Base-by-base conservation (phyloP, 2,329 filamentous ascomycete genomes). In the Magnaporthales sp. region DNA sequence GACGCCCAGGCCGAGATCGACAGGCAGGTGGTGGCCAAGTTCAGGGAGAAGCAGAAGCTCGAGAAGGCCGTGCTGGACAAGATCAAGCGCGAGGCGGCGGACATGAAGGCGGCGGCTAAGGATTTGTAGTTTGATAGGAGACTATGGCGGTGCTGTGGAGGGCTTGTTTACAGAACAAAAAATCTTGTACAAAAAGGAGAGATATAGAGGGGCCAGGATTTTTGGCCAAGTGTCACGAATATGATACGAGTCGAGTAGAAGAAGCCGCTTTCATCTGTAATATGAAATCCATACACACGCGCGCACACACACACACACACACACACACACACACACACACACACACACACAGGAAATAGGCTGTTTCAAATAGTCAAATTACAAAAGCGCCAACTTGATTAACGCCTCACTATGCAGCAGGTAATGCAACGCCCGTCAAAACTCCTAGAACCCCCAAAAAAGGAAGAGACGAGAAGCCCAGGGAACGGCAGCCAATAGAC, bases 1-100 rank as follows among this genome's bases (percentile, higher is more conserved):
- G 75, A 78, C 68, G 80, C 79, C 72, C 78, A 80, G 72, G 83
- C 80, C 54, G 79, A 81, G 66, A 75, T 80, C 64, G 88, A 91
- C 75, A 80, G 85, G 24, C 80, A 82, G 69, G 77, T 82, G 67
- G 80, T 84, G 69, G 77, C 78, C 72, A 82, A 83, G 70, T 80
- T 82, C 66, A 79, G 85, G 68, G 80, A 84, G 38, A 83, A 84
- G 75, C 82, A 83, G 78, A 85, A 85, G 78, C 83, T 82, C 73
- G 87, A 92, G 77, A 82, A 86, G 77, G 84, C 81, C 66, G 75
- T 88, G 73, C 71, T 89, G 68, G 79, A 78, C 68, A 75, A 84
- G 75, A 87, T 86, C 19, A 83, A 81, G 72, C 81, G 80, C 66
- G 82, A 81, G 70, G 79, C 79, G 56, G 79, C 81, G 54, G 77